Percentiles rank a stretch among this genome's conserved stretches.
Evolutionary conservation across 805 yeast genomes (phyloP).

Genomic region (Lipomyces yamadae): DNA sequence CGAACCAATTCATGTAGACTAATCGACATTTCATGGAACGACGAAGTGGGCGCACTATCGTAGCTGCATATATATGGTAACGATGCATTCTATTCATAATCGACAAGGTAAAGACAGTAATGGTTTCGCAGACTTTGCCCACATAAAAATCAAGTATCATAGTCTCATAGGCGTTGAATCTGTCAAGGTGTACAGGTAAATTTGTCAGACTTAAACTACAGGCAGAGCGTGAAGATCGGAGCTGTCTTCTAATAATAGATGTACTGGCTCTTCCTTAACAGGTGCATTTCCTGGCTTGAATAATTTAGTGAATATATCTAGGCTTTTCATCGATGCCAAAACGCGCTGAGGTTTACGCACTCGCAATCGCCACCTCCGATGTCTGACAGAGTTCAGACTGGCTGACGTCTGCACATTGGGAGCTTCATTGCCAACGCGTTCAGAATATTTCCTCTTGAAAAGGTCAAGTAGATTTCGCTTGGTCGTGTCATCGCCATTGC

Average conservation of each 20-base stretch:
- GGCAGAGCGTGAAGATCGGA: neutral
- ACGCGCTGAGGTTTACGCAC: neutral
- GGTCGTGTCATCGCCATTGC: neutral
- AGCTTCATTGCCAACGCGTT: neutral
- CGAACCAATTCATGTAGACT: conserved; percentile 56
- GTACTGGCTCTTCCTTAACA: neutral
- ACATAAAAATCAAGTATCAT: neutral
- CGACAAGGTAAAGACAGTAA: too few relatives aligned
- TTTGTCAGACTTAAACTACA: neutral
- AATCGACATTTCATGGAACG: conserved; percentile 71
- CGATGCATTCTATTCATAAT: neutral
- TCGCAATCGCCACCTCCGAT: neutral
- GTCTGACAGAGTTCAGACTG: neutral
- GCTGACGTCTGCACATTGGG: neutral
- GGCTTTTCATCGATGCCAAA: neutral
- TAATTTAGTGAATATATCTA: neutral
- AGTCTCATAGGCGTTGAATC: neutral
- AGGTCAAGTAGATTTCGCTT: neutral
- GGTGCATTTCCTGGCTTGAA: neutral
- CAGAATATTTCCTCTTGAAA: neutral
- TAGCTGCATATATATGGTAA: neutral
- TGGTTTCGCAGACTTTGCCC: neutral
- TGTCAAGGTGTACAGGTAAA: neutral
- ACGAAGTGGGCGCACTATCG: conserved; percentile 59
- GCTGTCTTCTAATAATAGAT: conserved; percentile 3